Base-by-base conservation (phyloP, 2,329 filamentous ascomycete species). In the Ascochyta pisi region DNA sequence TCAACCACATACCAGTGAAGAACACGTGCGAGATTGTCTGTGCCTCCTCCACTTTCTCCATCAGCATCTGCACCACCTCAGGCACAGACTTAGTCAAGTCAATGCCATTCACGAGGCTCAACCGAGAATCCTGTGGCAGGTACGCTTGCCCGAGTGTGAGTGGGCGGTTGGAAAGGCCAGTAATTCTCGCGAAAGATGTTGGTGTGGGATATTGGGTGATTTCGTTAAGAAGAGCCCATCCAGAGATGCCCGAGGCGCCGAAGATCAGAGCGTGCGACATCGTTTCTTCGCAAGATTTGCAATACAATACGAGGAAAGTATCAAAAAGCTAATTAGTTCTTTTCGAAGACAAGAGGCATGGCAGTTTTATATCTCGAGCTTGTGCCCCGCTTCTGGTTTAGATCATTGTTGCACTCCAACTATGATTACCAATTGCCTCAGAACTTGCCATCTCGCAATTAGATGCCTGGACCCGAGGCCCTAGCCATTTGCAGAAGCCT, bases 181-280 rank as follows among this genome's bases (percentile, higher is more conserved):
- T 45, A 12, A 46, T 37, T 7, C 15, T 35, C n/a, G 35, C 24
- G 15, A 45, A 50, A 0, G 41, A 37, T 2, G 23, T 38, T 3
- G 53, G 40, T n/a, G 29, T 50, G 15, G 53, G 41, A 13, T 56
- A 50, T 5, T 38, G 15, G 2, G 29, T 45, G 8, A 50, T 38
- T 16, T 50, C 46, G 8, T 50, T 42, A 12, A 56, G 29, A 5
- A 56, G 34, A 6, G 46, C 16, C 46, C 53, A 47, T 8, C 46
- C 41, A 6, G 46, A 50, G 16, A 55, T 50, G 3, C 53, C 53
- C 27, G 53, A 50, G 3, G 52, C 46, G 10, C 52, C 46, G 12
- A 55, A 50, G 27, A 47, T 15, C 6, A 46, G 29, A 31, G 47
- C 53, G n/a, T 54, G 51, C 10, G 51, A 42, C 44, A 48, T 53